These are phyloP conservation scores for Ascosphaera acerosa DNA, from an alignment of 2,329 filamentous ascomycete genomes.

Conservation along the genomic window DNA sequence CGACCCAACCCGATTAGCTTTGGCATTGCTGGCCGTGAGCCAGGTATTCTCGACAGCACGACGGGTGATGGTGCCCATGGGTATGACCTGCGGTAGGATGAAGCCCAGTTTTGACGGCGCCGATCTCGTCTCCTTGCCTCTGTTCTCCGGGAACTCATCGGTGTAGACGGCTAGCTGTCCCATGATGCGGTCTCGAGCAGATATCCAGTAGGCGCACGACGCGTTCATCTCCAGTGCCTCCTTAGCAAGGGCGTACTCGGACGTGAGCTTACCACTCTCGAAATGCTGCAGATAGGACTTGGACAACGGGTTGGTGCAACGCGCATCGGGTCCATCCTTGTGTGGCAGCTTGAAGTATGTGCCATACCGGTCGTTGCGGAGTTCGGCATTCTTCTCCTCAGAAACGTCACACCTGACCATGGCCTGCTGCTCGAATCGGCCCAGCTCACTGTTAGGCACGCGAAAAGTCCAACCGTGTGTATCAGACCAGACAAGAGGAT, in stretches of 20 bases:
- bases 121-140: constrained; percentile 17
- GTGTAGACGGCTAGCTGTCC: constrained; percentile 81
- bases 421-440: constrained; percentile 43
- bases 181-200: constrained; percentile 72
- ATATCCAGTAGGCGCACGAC: constrained; percentile 98
- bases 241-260: constrained; percentile 72
- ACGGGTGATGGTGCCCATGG: constrained; percentile 92
- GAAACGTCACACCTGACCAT: constrained; percentile 51
- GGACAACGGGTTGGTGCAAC: constrained; percentile 69
- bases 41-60: constrained; percentile 93
- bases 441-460: constrained; percentile 36
- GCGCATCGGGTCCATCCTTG: constrained; percentile 68
- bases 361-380: constrained; percentile 40
- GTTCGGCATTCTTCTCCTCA: constrained; percentile 39
- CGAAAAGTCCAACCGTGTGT: constrained; percentile 82
- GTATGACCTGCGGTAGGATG: constrained; percentile 85
- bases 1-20: constrained; percentile 83
- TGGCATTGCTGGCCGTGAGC: constrained; percentile 93
- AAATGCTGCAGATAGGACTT: constrained; percentile 83
- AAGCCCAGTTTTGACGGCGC: constrained; percentile 34
- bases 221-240: constrained; percentile 96
- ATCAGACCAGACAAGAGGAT: constrained; percentile 82
- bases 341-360: constrained; percentile 85
- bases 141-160: constrained; percentile 23
- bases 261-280: constrained; percentile 66